Percentiles rank a stretch among this genome's conserved stretches.
Evolutionary conservation across 306 rosid genomes (phyloP).

Genomic region (Medicago arabica): DNA sequence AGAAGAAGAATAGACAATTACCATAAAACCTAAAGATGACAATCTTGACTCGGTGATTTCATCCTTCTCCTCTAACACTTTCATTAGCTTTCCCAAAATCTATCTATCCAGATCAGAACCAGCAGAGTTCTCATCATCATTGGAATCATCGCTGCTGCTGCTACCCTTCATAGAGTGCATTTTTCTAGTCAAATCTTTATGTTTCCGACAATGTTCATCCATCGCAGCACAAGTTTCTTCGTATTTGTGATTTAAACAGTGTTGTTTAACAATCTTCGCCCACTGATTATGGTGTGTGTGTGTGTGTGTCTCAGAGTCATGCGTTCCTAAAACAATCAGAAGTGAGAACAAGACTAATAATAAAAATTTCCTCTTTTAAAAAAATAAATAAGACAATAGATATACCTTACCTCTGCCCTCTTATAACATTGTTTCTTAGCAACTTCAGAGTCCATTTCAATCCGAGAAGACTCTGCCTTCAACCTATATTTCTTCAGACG

Average conservation of each 20-base stretch:
- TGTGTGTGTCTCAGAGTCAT: constrained; percentile 85
- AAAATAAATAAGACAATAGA: not conserved
- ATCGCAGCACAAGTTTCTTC: constrained; percentile 93
- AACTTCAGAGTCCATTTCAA: constrained; percentile 76
- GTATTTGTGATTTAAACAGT: constrained; percentile 80
- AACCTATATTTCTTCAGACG: constrained; percentile 75
- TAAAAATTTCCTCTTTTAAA: not conserved
- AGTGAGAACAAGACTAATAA: constrained; percentile 34
- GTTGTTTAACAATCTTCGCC: constrained; percentile 68
- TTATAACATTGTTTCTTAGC: constrained; percentile 74
- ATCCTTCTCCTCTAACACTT: constrained; percentile 66
- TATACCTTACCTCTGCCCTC: constrained; percentile 95
- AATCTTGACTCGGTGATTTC: constrained; percentile 82
- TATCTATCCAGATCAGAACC: constrained; percentile 59
- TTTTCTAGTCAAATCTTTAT: constrained; percentile 78
- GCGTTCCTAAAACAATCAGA: constrained; percentile 69
- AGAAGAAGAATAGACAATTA: constrained; percentile 47
- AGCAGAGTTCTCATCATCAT: constrained; percentile 50
- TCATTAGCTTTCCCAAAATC: constrained; percentile 69
- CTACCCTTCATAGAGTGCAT: constrained; percentile 68
- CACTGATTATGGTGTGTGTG: constrained; percentile 61
- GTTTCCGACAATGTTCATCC: constrained; percentile 70
- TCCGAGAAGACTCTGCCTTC: constrained; percentile 59
- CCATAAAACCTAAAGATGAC: constrained; percentile 90
- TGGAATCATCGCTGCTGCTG: constrained; percentile 66